Evolutionary conservation across 148 eudicot genomes (phyloP).

Genomic region (Spergularia bocconei): DNA sequence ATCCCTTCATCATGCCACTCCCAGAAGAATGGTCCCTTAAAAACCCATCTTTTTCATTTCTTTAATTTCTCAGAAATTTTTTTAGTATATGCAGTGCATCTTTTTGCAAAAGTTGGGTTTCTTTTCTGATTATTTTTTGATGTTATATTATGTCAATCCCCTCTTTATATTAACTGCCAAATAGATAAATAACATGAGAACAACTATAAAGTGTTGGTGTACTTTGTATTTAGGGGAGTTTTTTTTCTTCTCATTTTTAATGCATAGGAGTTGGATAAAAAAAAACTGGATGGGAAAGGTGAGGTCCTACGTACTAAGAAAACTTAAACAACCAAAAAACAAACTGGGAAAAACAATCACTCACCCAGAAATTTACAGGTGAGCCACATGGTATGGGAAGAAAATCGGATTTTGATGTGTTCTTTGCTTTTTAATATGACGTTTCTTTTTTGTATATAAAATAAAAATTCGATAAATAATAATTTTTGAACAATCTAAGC

Average conservation of each 20-base stretch:
- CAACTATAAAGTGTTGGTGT: conserved; percentile 8
- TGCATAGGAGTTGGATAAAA: not conserved
- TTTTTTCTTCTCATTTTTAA: not conserved
- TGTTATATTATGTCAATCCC: not conserved
- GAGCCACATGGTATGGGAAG: conserved; percentile 3
- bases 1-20: conserved; percentile 28
- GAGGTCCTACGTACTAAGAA: not conserved
- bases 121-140: conserved; percentile 18
- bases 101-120: conserved; percentile 27
- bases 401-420: too few relatives aligned
- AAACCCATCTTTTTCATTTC: not conserved
- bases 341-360: conserved; percentile 11
- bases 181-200: conserved; percentile 19
- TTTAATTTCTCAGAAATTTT: not conserved
- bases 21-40: conserved; percentile 13
- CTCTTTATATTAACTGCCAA: conserved; percentile 25
- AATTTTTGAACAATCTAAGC: too few relatives aligned
- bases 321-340: conserved; percentile 4
- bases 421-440: not conserved
- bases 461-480: too few relatives aligned
- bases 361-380: not conserved
- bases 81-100: not conserved
- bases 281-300: not conserved
- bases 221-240: not conserved
- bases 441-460: too few relatives aligned